Evolutionary conservation across 2,329 filamentous ascomycete genomes (phyloP), one percentile per base, ranked within the genome.

Genomic region (Rhinocladiella similis): DNA sequence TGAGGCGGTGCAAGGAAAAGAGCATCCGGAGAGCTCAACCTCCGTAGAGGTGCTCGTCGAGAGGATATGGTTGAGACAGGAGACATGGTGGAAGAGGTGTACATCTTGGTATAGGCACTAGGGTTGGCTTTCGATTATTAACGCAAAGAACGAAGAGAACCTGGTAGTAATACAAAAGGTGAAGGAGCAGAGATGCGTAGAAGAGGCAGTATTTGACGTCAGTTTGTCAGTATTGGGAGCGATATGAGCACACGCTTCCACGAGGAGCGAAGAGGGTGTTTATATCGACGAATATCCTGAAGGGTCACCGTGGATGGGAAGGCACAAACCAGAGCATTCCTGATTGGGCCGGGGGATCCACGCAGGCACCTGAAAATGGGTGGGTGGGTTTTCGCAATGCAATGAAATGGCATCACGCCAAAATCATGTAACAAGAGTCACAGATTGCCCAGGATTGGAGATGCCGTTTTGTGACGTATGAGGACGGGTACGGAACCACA

Each of bases 1-100:
- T 63, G 61, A 16, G 61, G 54, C 16, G 61, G 61, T n/a, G 49
- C 56, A 16, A 63, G 61, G 47, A 63, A 63, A 14, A 59, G 50
- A n/a, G 52, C 46, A 29, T 61, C 58, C 3, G 52, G 54, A 18
- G 49, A 25, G 18, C n/a, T 48, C 45, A 25, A 47, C 47, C 27
- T 14, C 41, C 45, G 47, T 54, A 62, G 33, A 56, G 36, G 14
- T 22, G 41, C 29, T 20, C 10, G 20, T 41, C 10, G 16, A n/a
- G 27, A 18, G 10, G 7, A 18, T 25, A 33, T 36, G 19, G 27
- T 33, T 29, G 45, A 41, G 41, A 20, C 22, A 33, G 38, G 4
- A 16, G 38, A 41, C 43, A 27, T 46, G 25, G 20, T n/a, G 10
- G 43, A n/a, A n/a, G 43, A 29, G n/a, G 22, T 46, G 22, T 25